phyloP scores from a whole-genome alignment of 768 basidiomycete genomes.

The Mycena indigotica region DNA sequence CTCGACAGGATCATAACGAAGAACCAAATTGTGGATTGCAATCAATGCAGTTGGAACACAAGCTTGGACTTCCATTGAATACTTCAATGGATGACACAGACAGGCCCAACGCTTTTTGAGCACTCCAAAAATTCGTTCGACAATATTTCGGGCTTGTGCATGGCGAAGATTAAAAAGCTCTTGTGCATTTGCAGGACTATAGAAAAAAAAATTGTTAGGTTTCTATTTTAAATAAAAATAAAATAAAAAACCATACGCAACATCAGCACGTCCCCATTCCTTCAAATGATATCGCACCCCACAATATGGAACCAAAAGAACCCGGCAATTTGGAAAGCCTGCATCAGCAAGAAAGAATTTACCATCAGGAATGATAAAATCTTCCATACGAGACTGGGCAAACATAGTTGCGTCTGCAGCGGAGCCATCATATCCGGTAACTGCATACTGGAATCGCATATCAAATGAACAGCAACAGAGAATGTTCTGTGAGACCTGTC shows the following conservation, averaged over 20 bases:
- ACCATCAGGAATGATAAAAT: constrained; percentile 21
- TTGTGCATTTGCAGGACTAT: constrained; percentile 32
- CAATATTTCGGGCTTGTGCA: constrained; percentile 35
- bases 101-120: constrained; percentile 27
- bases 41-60: constrained; percentile 29
- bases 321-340: constrained; percentile 21
- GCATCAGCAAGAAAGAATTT: constrained; percentile 24
- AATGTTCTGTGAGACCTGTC: constrained; percentile 29
- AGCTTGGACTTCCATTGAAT: constrained; percentile 29
- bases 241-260: background rate
- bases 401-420: constrained; percentile 20
- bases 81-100: constrained; percentile 26
- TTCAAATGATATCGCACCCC: constrained; percentile 28
- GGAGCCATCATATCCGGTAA: constrained; percentile 31
- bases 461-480: constrained; percentile 28
- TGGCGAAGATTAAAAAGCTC: constrained; percentile 42
- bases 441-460: constrained; percentile 25
- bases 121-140: constrained; percentile 42
- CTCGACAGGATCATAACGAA: constrained; percentile 26
- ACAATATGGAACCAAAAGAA: constrained; percentile 27
- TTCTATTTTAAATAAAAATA: background rate
- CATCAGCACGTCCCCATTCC: constrained; percentile 25
- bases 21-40: constrained; percentile 37
- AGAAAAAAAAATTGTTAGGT: background rate
- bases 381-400: constrained; percentile 10